Percentiles rank a stretch among this genome's conserved stretches.
These are phyloP conservation scores for Myxozyma sirexii DNA, from an alignment of 805 yeast species.

Conservation along the genomic window DNA sequence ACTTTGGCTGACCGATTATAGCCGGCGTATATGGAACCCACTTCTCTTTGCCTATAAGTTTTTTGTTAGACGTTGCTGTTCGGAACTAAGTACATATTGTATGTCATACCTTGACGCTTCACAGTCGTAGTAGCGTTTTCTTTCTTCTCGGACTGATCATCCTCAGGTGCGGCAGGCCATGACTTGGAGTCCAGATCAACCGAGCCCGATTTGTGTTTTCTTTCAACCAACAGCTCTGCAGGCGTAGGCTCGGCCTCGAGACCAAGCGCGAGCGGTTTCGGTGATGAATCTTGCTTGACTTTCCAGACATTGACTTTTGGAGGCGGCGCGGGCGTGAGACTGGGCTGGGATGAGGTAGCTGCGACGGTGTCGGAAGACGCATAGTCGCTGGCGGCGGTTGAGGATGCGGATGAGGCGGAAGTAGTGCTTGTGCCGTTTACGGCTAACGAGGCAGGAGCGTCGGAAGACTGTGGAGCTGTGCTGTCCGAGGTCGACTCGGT, in stretches of 20 bases:
- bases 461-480: constrained; percentile 25
- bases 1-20: constrained; percentile 46
- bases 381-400: constrained; percentile 20
- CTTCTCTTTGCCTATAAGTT: constrained; percentile 58
- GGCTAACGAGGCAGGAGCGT: constrained; percentile 30
- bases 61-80: too few species aligned
- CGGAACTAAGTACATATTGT: too few species aligned
- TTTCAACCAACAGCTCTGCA: constrained; percentile 30
- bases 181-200: constrained; percentile 37
- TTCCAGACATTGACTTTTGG: constrained; percentile 70
- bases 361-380: constrained; percentile 27
- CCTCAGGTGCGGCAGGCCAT: constrained; percentile 46
- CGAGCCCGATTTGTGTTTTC: constrained; percentile 34
- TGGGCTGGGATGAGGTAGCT: constrained; percentile 33
- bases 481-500: background rate
- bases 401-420: constrained; percentile 17
- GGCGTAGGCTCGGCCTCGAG: constrained; percentile 31
- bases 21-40: constrained; percentile 73
- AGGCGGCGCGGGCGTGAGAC: constrained; percentile 65
- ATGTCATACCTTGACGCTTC: constrained; percentile 29
- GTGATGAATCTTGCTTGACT: constrained; percentile 31
- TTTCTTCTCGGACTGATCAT: constrained; percentile 28
- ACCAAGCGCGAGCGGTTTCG: constrained; percentile 2
- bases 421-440: constrained; percentile 6
- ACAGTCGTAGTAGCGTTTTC: constrained; percentile 9